These are phyloP conservation scores for Russula sp. DNA, from an alignment of 768 basidiomycete species.

Conservation along the genomic window DNA sequence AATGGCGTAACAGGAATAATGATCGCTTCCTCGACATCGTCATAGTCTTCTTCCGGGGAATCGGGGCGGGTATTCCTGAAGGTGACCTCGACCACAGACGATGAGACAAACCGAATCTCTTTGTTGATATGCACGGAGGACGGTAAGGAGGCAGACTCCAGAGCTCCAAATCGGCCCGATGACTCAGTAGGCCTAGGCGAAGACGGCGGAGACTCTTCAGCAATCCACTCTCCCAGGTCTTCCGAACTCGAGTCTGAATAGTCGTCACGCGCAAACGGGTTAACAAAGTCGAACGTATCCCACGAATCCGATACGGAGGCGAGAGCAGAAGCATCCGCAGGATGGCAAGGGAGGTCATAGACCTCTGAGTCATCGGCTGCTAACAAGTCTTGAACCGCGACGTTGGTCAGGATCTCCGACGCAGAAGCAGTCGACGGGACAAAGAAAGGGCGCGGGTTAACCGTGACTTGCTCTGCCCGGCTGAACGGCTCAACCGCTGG, in stretches of 20 bases:
- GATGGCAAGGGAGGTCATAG: neutral
- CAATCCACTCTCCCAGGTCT: neutral
- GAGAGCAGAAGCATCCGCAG: neutral
- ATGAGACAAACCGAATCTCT: neutral
- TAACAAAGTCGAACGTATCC: neutral
- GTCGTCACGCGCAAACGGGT: neutral
- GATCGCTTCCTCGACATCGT: neutral
- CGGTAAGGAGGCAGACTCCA: neutral
- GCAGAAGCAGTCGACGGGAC: constrained; percentile 15
- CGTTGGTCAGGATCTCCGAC: constrained; percentile 7
- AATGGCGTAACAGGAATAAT: neutral
- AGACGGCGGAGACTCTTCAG: neutral
- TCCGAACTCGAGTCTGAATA: neutral
- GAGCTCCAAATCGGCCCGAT: too few relatives aligned
- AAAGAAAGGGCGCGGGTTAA: constrained; percentile 5
- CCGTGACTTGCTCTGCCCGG: neutral
- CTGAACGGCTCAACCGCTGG: neutral
- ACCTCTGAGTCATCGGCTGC: neutral
- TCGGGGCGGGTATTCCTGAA: neutral
- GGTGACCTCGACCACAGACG: constrained; percentile 1
- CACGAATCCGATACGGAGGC: neutral
- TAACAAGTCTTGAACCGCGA: constrained; percentile 11
- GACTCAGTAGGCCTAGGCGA: neutral
- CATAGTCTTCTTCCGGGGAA: neutral
- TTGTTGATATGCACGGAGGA: neutral